A percentile compares a stretch with the other conserved stretches of the same genome.
Evolutionary conservation across 352 stramenopile genomes (phyloP).

Genomic region (Plasmopara viticola): DNA sequence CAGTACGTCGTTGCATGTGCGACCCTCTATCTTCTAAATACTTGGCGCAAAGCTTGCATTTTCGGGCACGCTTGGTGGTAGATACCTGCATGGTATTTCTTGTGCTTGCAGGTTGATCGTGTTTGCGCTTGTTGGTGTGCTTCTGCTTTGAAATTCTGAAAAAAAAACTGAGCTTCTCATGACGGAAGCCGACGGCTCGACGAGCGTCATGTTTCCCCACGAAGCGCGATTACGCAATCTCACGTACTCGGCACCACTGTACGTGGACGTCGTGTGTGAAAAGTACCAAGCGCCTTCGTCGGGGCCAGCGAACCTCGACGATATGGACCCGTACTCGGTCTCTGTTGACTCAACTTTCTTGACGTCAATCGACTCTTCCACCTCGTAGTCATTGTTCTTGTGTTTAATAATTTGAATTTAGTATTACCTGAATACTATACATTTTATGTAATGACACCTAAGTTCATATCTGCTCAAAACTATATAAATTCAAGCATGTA

Average conservation of each 20-base stretch:
- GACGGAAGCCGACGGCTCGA: conserved; percentile 94
- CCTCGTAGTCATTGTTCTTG: too few relatives aligned
- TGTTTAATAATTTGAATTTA: too few relatives aligned
- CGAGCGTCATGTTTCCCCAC: conserved; percentile 98
- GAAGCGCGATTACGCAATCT: conserved; percentile 98
- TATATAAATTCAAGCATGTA: too few relatives aligned
- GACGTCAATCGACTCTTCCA: too few relatives aligned
- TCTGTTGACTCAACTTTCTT: too few relatives aligned
- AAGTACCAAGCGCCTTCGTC: conserved; percentile 68
- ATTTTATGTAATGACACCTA: too few relatives aligned
- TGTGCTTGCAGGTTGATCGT: not conserved
- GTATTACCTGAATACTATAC: too few relatives aligned
- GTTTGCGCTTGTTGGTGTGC: not conserved
- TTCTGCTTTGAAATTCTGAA: not conserved
- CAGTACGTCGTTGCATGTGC: too few relatives aligned
- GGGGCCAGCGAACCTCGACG: conserved; percentile 68
- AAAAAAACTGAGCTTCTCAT: conserved; percentile 28
- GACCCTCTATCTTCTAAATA: not conserved
- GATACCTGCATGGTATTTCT: not conserved
- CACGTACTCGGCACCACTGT: conserved; percentile 98
- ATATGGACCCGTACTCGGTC: conserved; percentile 85
- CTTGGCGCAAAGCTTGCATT: not conserved
- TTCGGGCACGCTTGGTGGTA: not conserved
- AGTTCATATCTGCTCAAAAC: too few relatives aligned
- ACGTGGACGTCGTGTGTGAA: conserved; percentile 97